These are phyloP conservation scores for Agrocybe pediades DNA, from an alignment of 768 basidiomycete species.

Conservation along the genomic window DNA sequence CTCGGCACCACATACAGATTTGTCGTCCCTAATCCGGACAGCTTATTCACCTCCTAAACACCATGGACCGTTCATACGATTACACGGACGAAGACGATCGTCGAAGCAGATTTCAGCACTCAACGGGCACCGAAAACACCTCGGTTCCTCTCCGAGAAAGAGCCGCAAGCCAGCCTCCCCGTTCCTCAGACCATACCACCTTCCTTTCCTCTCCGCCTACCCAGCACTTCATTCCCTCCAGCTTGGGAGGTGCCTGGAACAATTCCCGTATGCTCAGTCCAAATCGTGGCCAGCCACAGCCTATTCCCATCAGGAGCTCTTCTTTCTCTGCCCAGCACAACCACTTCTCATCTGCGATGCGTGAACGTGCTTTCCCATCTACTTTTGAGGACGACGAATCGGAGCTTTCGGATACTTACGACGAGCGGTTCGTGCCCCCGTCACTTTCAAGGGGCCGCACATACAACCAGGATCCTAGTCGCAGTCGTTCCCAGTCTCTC, in stretches of 20 bases:
- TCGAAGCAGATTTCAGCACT: conserved; percentile 56
- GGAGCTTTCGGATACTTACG: conserved; percentile 66
- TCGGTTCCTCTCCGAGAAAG: conserved; percentile 55
- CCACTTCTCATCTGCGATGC: conserved; percentile 66
- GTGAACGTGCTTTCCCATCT: conserved; percentile 68
- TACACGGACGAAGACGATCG: conserved; percentile 56
- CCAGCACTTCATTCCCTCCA: conserved; percentile 53
- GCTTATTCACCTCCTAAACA: not conserved
- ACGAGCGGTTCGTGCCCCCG: conserved; percentile 52
- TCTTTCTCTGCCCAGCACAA: conserved; percentile 65
- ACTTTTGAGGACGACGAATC: conserved; percentile 85
- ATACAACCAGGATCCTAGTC: conserved; percentile 61
- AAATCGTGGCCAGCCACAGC: conserved; percentile 50
- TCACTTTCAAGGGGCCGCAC: conserved; percentile 57
- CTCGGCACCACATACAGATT: not conserved
- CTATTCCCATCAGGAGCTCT: conserved; percentile 65
- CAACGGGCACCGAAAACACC: conserved; percentile 41
- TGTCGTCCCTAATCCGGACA: no score
- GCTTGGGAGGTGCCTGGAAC: conserved; percentile 49
- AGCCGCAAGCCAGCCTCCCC: conserved; percentile 72
- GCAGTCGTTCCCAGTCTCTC: conserved; percentile 78
- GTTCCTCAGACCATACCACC: conserved; percentile 37
- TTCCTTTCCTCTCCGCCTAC: conserved; percentile 55
- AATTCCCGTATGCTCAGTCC: conserved; percentile 45
- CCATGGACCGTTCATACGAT: conserved; percentile 24